Evolutionary conservation across 768 basidiomycete genomes (phyloP), one percentile per base, ranked within the genome.

Genomic region (Boletus sp.): DNA sequence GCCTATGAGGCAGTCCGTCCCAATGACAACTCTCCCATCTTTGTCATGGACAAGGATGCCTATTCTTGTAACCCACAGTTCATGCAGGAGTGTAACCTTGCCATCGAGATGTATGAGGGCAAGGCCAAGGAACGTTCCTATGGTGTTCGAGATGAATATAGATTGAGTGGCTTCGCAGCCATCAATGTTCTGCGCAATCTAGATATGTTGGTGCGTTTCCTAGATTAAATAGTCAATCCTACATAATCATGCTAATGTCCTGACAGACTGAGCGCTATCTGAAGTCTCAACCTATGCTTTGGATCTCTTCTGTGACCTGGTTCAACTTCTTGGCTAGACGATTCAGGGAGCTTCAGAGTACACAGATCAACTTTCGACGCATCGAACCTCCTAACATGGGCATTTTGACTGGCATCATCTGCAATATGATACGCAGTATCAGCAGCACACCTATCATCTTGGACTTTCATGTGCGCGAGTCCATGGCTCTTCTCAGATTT

Each of bases 361-460:
- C 29, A 1, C 59, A 62, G 6, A 62, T 62, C 1, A 5, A 5
- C 5, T 3, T 60, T 2, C 9, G n/a, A 6, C 17, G 7, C 3
- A 39, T 54, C 0, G 32, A 58, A 15, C 62, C 62, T 8, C 37
- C 61, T 2, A 63, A 63, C 29, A 24, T 62, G 32, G 56, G 56
- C 3, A 29, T 58, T 1, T 14, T 63, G 0, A 63, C 62, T 2
- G 56, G 62, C 4, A 42, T 63, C 2, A 1, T 63, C 0, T 54
- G 53, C 35, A 29, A 49, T 32, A 46, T 63, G 50, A 40, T 63
- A 4, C 45, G 28, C 2, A 37, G 56, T 15, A 52, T 51, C 1
- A 20, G 32, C 41, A 40, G 45, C 10, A 63, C 60, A 17, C 54
- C 45, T 12, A 30, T 46, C 17, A 46, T 46, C 5, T n/a, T 46